These are phyloP conservation scores for Leccinum subgranulosum DNA, from an alignment of 768 basidiomycete species.

Conservation along the genomic window DNA sequence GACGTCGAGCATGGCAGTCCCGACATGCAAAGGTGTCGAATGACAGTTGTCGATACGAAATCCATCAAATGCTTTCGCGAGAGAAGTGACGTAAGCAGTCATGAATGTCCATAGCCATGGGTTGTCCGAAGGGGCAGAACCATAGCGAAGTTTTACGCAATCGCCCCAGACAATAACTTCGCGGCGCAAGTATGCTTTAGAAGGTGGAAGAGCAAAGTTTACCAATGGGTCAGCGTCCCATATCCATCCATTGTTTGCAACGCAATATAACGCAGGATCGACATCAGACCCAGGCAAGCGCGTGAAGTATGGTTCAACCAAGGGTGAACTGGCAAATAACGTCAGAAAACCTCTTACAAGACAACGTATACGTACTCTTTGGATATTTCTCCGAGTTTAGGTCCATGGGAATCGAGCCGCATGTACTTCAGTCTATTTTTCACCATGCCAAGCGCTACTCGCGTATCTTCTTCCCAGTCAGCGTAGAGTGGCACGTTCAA, in stretches of 20 bases:
- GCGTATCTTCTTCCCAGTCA: slow-evolving; percentile 84
- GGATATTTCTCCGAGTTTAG: slow-evolving; percentile 77
- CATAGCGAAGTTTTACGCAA: slow-evolving; percentile 97
- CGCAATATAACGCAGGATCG: slow-evolving; percentile 56
- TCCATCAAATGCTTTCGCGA: slow-evolving; percentile 86
- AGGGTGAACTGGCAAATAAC: slow-evolving; percentile 56
- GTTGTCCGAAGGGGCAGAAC: slow-evolving; percentile 71
- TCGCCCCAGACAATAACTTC: slow-evolving; percentile 98
- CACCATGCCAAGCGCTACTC: slow-evolving; percentile 69
- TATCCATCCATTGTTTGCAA: slow-evolving; percentile 99
- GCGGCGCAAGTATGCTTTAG: slow-evolving; percentile 92
- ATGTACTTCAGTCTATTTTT: slow-evolving; percentile 76
- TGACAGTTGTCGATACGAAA: slow-evolving; percentile 99
- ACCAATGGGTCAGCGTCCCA: slow-evolving; percentile 93
- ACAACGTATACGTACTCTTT: slow-evolving; percentile 50
- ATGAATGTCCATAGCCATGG: slow-evolving; percentile 96
- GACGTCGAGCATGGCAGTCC: slow-evolving; percentile 89
- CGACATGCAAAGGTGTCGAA: slow-evolving; percentile 95
- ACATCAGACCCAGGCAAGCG: slow-evolving; percentile 62
- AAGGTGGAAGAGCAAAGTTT: slow-evolving; percentile 90
- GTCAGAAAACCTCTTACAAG: slow-evolving; percentile 8
- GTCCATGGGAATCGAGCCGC: slow-evolving; percentile 79
- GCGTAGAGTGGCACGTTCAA: slow-evolving; percentile 86
- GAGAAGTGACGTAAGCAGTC: slow-evolving; percentile 73
- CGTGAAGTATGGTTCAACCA: slow-evolving; percentile 93